Conservation (phyloP, 2,329 filamentous ascomycete species). For the Aspergillus brasiliensis region DNA sequence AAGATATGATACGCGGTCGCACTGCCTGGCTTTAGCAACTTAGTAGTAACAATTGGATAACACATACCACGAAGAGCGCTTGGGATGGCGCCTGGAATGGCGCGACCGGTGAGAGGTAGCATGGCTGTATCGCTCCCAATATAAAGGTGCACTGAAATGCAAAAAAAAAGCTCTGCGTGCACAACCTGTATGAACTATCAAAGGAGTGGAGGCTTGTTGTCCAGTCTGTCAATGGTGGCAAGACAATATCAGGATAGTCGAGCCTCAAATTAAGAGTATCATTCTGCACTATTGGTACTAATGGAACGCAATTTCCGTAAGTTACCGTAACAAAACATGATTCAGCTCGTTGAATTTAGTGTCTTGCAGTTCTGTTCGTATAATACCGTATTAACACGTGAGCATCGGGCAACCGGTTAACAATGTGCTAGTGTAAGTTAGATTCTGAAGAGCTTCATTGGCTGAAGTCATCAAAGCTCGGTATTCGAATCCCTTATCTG, state of each 20-base stretch:
- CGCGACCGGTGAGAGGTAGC: constrained; percentile 31
- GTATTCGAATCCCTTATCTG: too few species aligned
- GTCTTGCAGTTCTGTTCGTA: not conserved
- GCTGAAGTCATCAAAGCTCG: not conserved
- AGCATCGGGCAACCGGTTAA: not conserved
- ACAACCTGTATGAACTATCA: not conserved
- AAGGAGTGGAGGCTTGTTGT: not conserved
- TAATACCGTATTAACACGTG: not conserved
- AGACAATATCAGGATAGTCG: not conserved
- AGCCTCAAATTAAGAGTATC: constrained; percentile 8
- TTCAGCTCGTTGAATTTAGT: not conserved
- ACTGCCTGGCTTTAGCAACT: constrained; percentile 27
- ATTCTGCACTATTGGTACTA: constrained; percentile 18
- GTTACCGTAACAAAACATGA: constrained; percentile 9
- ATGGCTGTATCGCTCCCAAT: constrained; percentile 18
- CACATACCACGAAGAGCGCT: constrained; percentile 32
- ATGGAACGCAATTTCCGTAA: not conserved
- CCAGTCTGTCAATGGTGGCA: not conserved
- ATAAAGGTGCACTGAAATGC: not conserved
- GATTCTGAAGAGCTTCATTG: constrained; percentile 12
- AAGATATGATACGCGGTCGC: constrained; percentile 31
- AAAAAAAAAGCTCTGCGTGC: not conserved
- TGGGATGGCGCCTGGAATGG: constrained; percentile 27
- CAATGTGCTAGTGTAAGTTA: constrained; percentile 4
- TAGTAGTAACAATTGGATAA: not conserved